Evolutionary conservation across 1,284 basidiomycete genomes (phyloP), one percentile per base, ranked within the genome.

Genomic region (Marasmius fiardii): DNA sequence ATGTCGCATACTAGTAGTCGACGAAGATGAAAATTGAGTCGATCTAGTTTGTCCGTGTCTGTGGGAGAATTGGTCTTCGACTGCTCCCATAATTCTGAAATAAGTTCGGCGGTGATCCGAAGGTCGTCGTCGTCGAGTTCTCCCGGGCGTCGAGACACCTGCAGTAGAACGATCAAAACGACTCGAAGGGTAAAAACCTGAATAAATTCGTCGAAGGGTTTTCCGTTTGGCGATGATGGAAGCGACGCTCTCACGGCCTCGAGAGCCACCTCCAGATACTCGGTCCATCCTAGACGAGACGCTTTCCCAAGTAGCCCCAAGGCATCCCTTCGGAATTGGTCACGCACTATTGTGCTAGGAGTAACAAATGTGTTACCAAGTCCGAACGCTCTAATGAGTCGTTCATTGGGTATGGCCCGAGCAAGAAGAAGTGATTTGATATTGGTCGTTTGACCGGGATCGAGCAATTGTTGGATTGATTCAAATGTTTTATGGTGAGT

Each of bases 321-420:
- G 0, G 50, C 61, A 2, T 73, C 70, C 4, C 60, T 60, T 8
- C 70, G 62, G 54, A 80, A 80, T 0, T 23, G 23, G 2, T 64
- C 57, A 52, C 75, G 75, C 1, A 73, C 62, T 1, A 51, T 54
- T 10, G 59, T 41, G 34, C 68, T 67, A 5, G 58, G 26, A 54
- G 67, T 71, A 51, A 76, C 75, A 51, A 76, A 76, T 0, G 74
- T 74, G 50, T 76, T 76, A 10, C 65, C 67, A 31, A 81, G 65
- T 16, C 61, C 58, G 37, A 84, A 77, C 0, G 78, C 75, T 0
- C 63, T 65, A 1, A 73, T 61, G 0, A 83, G 70, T 0, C 79
- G 71, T 31, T 65, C 51, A 43, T 83, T 83, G 0, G 82, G 71
- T 0, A 53, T 21, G 0, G 81, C 73, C 0, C 81, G 72, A 1